phyloP scores from a whole-genome alignment of 306 rosid species.

The Leucaena leucocephala region DNA sequence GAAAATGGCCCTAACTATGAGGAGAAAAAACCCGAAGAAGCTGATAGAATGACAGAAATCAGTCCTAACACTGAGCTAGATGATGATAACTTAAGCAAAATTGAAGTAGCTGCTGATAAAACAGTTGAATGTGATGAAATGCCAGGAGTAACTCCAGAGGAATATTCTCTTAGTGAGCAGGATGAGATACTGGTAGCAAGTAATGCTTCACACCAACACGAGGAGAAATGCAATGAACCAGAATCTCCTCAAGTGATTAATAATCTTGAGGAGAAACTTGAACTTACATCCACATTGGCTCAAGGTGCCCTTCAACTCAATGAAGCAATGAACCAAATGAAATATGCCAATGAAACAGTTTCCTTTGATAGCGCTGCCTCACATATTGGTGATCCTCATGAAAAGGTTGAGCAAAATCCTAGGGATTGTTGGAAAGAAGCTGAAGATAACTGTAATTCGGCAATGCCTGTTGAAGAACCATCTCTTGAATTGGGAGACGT shows the following conservation, averaged over 20 bases:
- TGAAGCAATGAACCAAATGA: conserved; percentile 43
- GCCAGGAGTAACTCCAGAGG: conserved; percentile 38
- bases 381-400: conserved; percentile 36
- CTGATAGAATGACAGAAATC: conserved; percentile 36
- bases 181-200: conserved; percentile 38
- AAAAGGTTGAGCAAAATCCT: conserved; percentile 45
- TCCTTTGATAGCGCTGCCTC: conserved; percentile 35
- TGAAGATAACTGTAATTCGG: conserved; percentile 41
- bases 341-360: conserved; percentile 35
- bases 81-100: conserved; percentile 44
- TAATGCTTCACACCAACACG: conserved; percentile 40
- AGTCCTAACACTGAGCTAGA: conserved; percentile 43
- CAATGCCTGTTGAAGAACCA: conserved; percentile 49
- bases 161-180: conserved; percentile 40
- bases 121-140: conserved; percentile 38
- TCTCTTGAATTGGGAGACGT: conserved; percentile 41
- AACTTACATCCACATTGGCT: conserved; percentile 41
- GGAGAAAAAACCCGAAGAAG: conserved; percentile 41
- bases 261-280: conserved; percentile 41
- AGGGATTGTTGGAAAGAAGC: conserved; percentile 42
- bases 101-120: conserved; percentile 38
- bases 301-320: conserved; percentile 39
- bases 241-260: conserved; percentile 40
- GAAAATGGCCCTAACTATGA: conserved; percentile 43
- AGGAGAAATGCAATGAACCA: conserved; percentile 40